A percentile compares a stretch with the other conserved stretches of the same genome.
Conservation (phyloP, 176 grass and related monocot species). For the Dactylis glomerata region DNA sequence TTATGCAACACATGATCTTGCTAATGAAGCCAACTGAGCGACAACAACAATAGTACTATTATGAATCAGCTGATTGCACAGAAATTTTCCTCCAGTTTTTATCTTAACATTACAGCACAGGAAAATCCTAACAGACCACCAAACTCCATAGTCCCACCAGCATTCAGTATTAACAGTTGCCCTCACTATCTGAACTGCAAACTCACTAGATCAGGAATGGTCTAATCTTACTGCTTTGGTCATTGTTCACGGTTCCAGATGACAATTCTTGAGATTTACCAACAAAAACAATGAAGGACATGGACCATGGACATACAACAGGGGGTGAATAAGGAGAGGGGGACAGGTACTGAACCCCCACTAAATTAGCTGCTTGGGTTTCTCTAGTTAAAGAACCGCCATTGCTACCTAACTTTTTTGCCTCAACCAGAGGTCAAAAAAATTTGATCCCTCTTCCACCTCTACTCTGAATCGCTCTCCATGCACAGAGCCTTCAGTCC, state of each 20-base stretch:
- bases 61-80: neutral
- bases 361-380: slow-evolving; percentile 28
- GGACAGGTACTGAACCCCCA: neutral
- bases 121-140: neutral
- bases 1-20: neutral
- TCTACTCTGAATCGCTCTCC: slow-evolving; percentile 89
- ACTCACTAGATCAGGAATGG: neutral
- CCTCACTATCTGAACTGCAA: neutral
- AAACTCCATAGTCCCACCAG: neutral
- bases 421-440: slow-evolving; percentile 19
- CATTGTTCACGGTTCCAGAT: neutral
- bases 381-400: slow-evolving; percentile 23
- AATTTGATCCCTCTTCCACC: neutral
- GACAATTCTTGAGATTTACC: neutral
- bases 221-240: neutral
- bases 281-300: neutral
- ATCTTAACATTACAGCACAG: neutral
- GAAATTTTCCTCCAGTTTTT: neutral
- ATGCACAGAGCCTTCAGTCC: slow-evolving; percentile 92
- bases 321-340: neutral
- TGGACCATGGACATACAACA: slow-evolving; percentile 17
- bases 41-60: neutral
- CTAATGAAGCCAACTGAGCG: neutral
- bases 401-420: slow-evolving; percentile 5
- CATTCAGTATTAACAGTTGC: neutral